Evolutionary conservation across 2,329 filamentous ascomycete genomes (phyloP).

Genomic region (Neopestalotiopsis sp.): DNA sequence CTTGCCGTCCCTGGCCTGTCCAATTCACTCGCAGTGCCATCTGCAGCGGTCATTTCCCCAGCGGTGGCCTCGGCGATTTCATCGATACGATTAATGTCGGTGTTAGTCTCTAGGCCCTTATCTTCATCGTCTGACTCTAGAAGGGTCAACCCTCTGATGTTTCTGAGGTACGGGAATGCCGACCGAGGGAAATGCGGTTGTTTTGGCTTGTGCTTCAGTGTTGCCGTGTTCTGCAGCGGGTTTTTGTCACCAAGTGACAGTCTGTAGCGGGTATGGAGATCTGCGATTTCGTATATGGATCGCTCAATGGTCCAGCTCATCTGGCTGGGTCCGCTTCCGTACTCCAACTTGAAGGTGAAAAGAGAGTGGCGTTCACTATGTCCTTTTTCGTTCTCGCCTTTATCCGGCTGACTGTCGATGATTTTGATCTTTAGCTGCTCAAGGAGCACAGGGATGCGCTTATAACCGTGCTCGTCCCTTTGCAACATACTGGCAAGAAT

Average conservation of each 20-base stretch:
- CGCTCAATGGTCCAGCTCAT: conserved; percentile 97
- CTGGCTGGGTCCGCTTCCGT: conserved; percentile 90
- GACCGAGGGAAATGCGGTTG: conserved; percentile 90
- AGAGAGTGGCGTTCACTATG: conserved; percentile 75
- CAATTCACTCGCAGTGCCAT: conserved; percentile 72
- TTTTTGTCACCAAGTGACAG: conserved; percentile 83
- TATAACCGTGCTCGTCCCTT: conserved; percentile 93
- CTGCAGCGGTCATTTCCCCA: conserved; percentile 53
- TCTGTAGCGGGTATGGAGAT: conserved; percentile 93
- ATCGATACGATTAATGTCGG: conserved; percentile 27
- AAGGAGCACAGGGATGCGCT: conserved; percentile 89
- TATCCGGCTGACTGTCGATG: conserved; percentile 75
- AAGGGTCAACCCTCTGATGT: conserved; percentile 70
- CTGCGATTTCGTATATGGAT: conserved; percentile 86
- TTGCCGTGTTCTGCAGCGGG: conserved; percentile 72
- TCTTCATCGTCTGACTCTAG: conserved; percentile 80
- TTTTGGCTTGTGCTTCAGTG: conserved; percentile 71
- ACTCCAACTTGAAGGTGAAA: conserved; percentile 92
- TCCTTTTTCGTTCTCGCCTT: conserved; percentile 67
- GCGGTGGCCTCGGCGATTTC: conserved; percentile 46
- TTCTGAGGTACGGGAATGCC: conserved; percentile 87
- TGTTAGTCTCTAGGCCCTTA: conserved; percentile 43
- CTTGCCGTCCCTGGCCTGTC: conserved; percentile 54
- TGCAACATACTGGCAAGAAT: conserved; percentile 98
- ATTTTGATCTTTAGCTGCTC: conserved; percentile 93